These are phyloP conservation scores for Wickerhamiella azymoides DNA, from an alignment of 805 yeast species.

Conservation along the genomic window DNA sequence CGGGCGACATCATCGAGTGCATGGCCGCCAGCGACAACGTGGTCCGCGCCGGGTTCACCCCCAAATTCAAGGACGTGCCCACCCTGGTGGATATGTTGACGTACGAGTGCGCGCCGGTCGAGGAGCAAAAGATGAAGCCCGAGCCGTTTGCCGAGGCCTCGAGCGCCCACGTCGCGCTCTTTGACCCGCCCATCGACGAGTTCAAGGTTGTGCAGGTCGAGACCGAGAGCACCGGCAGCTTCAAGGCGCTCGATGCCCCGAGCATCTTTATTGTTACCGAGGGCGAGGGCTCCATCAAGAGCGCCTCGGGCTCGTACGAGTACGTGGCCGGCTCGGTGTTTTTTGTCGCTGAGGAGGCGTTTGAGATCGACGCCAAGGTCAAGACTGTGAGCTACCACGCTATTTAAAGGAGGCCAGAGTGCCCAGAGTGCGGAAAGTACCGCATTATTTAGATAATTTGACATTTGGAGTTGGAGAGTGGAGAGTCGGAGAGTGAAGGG, in stretches of 20 bases:
- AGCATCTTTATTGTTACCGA: slow-evolving; percentile 72
- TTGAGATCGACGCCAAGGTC: slow-evolving; percentile 34
- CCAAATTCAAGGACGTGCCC: slow-evolving; percentile 90
- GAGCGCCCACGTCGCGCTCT: slow-evolving; percentile 34
- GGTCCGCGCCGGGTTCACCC: slow-evolving; percentile 98
- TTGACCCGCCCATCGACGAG: slow-evolving; percentile 95
- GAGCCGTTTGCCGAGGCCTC: slow-evolving; percentile 31
- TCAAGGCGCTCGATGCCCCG: slow-evolving; percentile 67
- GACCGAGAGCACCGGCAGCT: slow-evolving; percentile 33
- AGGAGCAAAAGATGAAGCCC: slow-evolving; percentile 81
- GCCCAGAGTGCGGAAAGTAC: too few species aligned
- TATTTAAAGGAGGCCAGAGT: too few species aligned
- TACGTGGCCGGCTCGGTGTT: slow-evolving; percentile 66
- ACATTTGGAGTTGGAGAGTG: too few species aligned
- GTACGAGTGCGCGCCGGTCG: slow-evolving; percentile 76
- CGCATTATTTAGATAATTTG: too few species aligned
- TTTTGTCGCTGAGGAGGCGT: slow-evolving; percentile 61
- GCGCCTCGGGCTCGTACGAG: slow-evolving; percentile 30
- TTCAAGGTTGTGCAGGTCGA: slow-evolving; percentile 82
- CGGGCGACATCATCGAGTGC: slow-evolving; percentile 96
- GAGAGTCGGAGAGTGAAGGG: too few species aligned
- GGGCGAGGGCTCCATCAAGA: slow-evolving; percentile 52
- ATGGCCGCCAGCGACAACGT: slow-evolving; percentile 99
- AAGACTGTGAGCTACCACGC: slow-evolving; percentile 79
- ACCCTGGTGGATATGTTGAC: slow-evolving; percentile 85